Evolutionary conservation across 306 rosid genomes (phyloP), one percentile per base, ranked within the genome.

Genomic region (Gastrolobium bilobum): DNA sequence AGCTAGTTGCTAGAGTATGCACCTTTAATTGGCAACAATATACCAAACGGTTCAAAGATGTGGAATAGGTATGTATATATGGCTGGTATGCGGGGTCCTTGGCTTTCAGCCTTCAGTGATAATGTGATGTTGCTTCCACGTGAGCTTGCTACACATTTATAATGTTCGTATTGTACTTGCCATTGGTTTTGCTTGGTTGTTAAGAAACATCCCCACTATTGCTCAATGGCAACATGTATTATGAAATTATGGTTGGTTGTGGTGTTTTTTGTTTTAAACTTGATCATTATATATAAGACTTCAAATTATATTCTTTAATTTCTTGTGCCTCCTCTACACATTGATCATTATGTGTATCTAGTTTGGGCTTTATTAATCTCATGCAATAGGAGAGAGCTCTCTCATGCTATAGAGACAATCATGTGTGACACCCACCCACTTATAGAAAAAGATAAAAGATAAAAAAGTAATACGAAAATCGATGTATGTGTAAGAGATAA

Each of bases 141-240:
- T 82, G 79, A 84, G 64, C 64, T 69, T 73, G 90, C 74, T 80
- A 34, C 73, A 13, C 37, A 56, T 33, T 48, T 48, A 54, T 42
- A 57, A 69, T 56, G 9, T 56, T 54, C 4, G 52, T 60, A 73
- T 40, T 43, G 62, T 42, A 75, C 53, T 52, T 59, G 77, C 63
- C 87, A 71, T 59, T 43, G 69, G 46, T 56, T 83, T 43, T 87
- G 93, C 43, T 40, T 64, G 91, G 91, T 79, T 68, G 89, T 79
- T 83, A 76, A 75, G 91, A 81, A 87, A 83, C 93, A 83, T 61
- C 44, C 84, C 79, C 82, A 69, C 77, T 54, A 42, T 8, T 66
- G 26, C 82, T 62, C 64, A 50, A 57, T 77, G 51, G 40, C 83
- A 71, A 11, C 56, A 2, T 71, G 50, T 37, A 40, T 76, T 50